Conservation (phyloP, 768 basidiomycete genomes). For the Glaciozyma antarctica region DNA sequence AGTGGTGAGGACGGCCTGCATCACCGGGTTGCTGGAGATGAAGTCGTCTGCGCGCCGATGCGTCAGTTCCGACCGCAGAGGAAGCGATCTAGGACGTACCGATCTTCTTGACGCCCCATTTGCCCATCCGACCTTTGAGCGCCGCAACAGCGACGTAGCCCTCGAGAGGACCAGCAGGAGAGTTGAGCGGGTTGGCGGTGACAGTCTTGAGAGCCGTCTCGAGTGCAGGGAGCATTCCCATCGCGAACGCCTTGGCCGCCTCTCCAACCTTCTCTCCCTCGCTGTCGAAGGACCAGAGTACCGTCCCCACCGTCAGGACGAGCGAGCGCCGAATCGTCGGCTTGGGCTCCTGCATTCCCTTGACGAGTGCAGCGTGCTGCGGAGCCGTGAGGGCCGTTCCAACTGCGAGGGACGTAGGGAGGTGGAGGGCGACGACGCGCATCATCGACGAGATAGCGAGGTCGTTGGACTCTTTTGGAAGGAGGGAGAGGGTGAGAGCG, state of each 20-base stretch:
- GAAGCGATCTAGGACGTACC: constrained; percentile 42
- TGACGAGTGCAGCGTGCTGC: constrained; percentile 47
- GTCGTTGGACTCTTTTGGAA: constrained; percentile 73
- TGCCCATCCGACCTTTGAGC: constrained; percentile 54
- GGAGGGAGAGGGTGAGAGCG: constrained; percentile 43
- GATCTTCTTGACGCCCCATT: constrained; percentile 38
- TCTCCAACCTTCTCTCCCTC: constrained; percentile 38
- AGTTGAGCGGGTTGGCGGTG: constrained; percentile 52
- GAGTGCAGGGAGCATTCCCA: constrained; percentile 52
- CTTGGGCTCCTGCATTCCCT: constrained; percentile 64
- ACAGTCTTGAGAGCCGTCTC: constrained; percentile 62
- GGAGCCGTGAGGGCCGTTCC: constrained; percentile 3
- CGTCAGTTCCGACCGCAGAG: not conserved
- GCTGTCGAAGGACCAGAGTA: constrained; percentile 44
- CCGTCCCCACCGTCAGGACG: constrained; percentile 53
- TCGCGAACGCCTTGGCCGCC: constrained; percentile 49
- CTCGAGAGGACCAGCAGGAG: constrained; percentile 62
- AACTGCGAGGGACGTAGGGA: constrained; percentile 48
- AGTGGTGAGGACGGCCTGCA: constrained; percentile 39
- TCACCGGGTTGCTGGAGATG: constrained; percentile 34
- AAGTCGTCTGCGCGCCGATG: constrained; percentile 12
- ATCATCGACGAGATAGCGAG: constrained; percentile 51
- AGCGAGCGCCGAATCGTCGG: constrained; percentile 54
- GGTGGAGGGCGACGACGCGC: constrained; percentile 51
- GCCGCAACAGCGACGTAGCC: constrained; percentile 68